Base-by-base conservation (phyloP, 352 stramenopile species). In the Phytophthora megakarya region DNA sequence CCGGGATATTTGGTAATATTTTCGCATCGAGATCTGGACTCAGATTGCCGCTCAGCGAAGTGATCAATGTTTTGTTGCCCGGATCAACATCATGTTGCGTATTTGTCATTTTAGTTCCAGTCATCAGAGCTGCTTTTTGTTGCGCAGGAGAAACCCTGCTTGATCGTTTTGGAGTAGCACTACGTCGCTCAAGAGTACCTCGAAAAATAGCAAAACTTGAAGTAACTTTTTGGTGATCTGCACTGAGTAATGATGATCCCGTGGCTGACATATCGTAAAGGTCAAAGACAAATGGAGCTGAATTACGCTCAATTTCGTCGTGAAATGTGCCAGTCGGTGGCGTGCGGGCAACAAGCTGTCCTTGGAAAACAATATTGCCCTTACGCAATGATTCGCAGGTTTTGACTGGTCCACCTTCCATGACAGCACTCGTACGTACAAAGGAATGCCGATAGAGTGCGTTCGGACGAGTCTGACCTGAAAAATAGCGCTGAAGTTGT, bases 341-440 rank as follows among this genome's bases (percentile, higher is more conserved):
- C 12, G 22, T 33, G 33, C 80, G 73, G 5, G 38, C 5, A 45
- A 76, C 54, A 8, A 86, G 13, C 1, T 70, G 59, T 7, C 80
- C 80, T 65, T 61, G 61, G 30, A 89, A 89, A 32, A 43, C 42
- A 30, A 89, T 84, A 39, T 89, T 89, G 0, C 80, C 80, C 23
- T 86, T 87, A 25, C 68, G 54, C 40, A 86, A 75, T 18, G 44
- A 43, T 61, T 76, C 16, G 52, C 21, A 6, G 39, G 18, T 3
- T 40, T 72, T 40, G 11, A 5, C 16, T 16, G n/a, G 2, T 32
- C 4, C 25, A 21, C 37, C 33, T 0, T 33, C 28, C 7, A 25
- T 50, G 0, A 10, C 22, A 16, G 25, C n/a, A 26, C 35, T 37
- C 10, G 28, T 48, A 32, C 23, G 60, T n/a, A 65, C 52, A 44